These are phyloP conservation scores for Ecytonucleospora hepatopenaei DNA, from an alignment of 371 early-diverging fungal genomes.

Conservation along the genomic window DNA sequence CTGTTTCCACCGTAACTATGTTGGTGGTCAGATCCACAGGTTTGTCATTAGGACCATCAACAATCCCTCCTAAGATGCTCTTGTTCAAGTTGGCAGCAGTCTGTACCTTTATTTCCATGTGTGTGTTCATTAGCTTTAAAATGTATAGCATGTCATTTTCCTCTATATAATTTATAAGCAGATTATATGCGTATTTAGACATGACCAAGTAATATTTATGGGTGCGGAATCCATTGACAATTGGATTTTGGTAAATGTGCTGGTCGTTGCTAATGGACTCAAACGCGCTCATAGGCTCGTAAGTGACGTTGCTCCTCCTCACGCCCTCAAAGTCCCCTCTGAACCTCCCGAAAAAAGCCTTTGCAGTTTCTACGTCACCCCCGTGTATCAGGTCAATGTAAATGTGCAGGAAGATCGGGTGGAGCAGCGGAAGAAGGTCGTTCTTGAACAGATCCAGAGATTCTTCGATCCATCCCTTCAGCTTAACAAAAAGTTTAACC, in stretches of 20 bases:
- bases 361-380: conserved; percentile 57
- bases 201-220: conserved; percentile 76
- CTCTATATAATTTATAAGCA: conserved; percentile 77
- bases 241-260: conserved; percentile 68
- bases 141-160: conserved; percentile 72
- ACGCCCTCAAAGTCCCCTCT: conserved; percentile 60
- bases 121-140: conserved; percentile 78
- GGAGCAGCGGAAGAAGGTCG: conserved; percentile 71
- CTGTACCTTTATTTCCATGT: conserved; percentile 69
- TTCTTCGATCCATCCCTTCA: conserved; percentile 78
- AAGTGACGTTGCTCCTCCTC: conserved; percentile 59
- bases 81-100: conserved; percentile 41
- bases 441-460: conserved; percentile 66
- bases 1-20: conserved; percentile 49
- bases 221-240: conserved; percentile 65
- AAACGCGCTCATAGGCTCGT: conserved; percentile 60
- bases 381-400: conserved; percentile 71
- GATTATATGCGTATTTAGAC: conserved; percentile 74
- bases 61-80: conserved; percentile 37
- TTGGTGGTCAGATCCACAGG: conserved; percentile 43
- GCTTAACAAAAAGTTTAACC: conserved; percentile 61
- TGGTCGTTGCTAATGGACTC: conserved; percentile 61
- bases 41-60: conserved; percentile 30
- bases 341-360: conserved; percentile 67
- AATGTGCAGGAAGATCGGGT: conserved; percentile 79